Base-by-base conservation (phyloP, 768 basidiomycete species). In the Trametes cingulata region DNA sequence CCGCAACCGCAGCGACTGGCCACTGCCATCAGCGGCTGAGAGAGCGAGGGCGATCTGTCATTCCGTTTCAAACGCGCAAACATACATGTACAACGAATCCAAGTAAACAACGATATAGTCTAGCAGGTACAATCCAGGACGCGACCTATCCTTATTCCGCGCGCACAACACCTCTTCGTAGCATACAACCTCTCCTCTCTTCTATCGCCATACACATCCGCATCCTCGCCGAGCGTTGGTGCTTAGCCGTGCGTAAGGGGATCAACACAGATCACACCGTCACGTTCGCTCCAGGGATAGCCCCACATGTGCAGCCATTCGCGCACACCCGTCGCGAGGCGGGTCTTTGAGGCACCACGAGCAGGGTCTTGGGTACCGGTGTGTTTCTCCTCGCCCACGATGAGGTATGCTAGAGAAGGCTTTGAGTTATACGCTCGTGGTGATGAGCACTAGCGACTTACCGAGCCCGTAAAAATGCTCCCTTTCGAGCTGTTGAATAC, bases 311-410 rank as follows among this genome's bases (percentile, higher is more conserved):
- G 91, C 46, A 98, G 74, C 89, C 90, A 96, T 68, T 94, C 91
- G 61, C 91, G 87, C 42, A 97, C 88, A 10, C 91, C 92, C 1
- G 91, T 84, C 13, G 91, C 91, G 6, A 98, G 80, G 12, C 95
- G 87, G 22, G 85, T 82, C 52, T 91, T 86, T 8, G 92, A 92
- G 3, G 92, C 85, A 25, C 93, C 93, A 39, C 94, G 83, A 13
- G 79, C 84, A 3, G 82, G 76, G 68, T 95, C 93, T 69, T 95
- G 93, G n/a, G 87, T 89, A 2, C 91, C 95, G 0, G 92, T 93
- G 72, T 98, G 96, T 73, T 95, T 96, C 73, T 96, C 93, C 75
- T 98, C 94, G 19, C 97, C 96, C 6, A 98, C 92, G 43, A 99
- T 81, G 19, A 93, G 76, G 71, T 90, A 99, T 6, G 91, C 94